Evolutionary conservation across 1,284 basidiomycete species (phyloP).

Genomic region (Austropuccinia psidii): DNA sequence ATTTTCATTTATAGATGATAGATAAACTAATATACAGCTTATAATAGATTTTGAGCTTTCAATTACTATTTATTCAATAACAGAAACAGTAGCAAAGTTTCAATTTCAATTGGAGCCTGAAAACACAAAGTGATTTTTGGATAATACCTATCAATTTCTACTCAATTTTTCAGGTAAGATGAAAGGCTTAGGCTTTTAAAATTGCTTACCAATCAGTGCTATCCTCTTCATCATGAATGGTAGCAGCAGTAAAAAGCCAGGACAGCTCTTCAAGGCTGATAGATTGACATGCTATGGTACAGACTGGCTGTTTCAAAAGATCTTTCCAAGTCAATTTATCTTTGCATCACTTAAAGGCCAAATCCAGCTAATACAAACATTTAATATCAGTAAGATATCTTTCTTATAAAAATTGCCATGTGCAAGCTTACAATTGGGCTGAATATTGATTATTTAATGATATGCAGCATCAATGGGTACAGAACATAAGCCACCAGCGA

Average conservation of each 20-base stretch:
- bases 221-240: slow-evolving; percentile 31
- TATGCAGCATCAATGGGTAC: slow-evolving; percentile 87
- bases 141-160: slow-evolving; percentile 27
- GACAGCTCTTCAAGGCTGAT: slow-evolving; percentile 72
- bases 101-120: slow-evolving; percentile 59
- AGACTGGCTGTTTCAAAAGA: slow-evolving; percentile 65
- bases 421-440: slow-evolving; percentile 54
- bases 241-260: slow-evolving; percentile 78
- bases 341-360: slow-evolving; percentile 61
- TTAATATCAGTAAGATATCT: neutral
- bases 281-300: slow-evolving; percentile 79
- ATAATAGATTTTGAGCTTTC: no score
- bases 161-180: neutral
- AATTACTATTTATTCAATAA: no score
- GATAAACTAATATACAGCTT: no score
- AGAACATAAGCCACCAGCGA: slow-evolving; percentile 78
- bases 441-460: slow-evolving; percentile 71
- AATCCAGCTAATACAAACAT: neutral
- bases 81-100: slow-evolving; percentile 94
- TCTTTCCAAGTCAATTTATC: slow-evolving; percentile 81
- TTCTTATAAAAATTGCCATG: neutral
- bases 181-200: neutral
- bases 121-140: slow-evolving; percentile 32
- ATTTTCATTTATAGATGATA: no score
- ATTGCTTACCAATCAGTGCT: neutral